Percentiles rank a stretch among this genome's conserved stretches.
Evolutionary conservation across 2,329 filamentous ascomycete genomes (phyloP).

Genomic region (Arthroderma sp.): DNA sequence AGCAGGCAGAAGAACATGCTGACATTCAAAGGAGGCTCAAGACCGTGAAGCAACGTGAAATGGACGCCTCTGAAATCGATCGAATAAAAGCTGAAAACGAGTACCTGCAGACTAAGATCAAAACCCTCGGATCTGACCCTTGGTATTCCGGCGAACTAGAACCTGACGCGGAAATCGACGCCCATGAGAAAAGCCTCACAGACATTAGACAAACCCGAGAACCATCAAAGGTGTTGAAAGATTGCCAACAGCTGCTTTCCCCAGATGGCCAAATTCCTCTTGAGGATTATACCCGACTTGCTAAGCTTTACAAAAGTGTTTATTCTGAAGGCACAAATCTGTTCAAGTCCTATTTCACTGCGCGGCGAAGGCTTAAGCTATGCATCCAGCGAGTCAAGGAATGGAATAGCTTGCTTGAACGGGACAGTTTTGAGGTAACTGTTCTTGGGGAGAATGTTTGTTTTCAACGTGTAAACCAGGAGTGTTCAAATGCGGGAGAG

Average conservation of each 20-base stretch:
- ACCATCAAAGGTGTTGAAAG: not conserved
- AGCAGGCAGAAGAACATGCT: too few relatives aligned
- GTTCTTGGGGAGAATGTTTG: slow-evolving; percentile 17
- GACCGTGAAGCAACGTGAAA: too few relatives aligned
- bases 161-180: too few relatives aligned
- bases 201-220: too few relatives aligned
- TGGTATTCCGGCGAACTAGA: too few relatives aligned
- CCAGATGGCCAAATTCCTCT: not conserved
- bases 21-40: too few relatives aligned
- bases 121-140: too few relatives aligned
- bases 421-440: slow-evolving; percentile 19
- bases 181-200: too few relatives aligned
- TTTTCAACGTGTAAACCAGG: slow-evolving; percentile 15
- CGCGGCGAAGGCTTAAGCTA: slow-evolving; percentile 21
- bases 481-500: not conserved
- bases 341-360: slow-evolving; percentile 15
- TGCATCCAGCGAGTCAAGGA: slow-evolving; percentile 21
- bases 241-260: not conserved
- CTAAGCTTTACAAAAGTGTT: slow-evolving; percentile 20
- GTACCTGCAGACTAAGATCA: too few relatives aligned
- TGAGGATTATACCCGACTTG: slow-evolving; percentile 13
- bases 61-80: too few relatives aligned
- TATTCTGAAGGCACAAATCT: slow-evolving; percentile 21
- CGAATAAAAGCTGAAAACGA: too few relatives aligned
- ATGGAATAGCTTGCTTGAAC: slow-evolving; percentile 19